Conservation (phyloP, 352 stramenopile species). For the Halophytophthora batemanensis region DNA sequence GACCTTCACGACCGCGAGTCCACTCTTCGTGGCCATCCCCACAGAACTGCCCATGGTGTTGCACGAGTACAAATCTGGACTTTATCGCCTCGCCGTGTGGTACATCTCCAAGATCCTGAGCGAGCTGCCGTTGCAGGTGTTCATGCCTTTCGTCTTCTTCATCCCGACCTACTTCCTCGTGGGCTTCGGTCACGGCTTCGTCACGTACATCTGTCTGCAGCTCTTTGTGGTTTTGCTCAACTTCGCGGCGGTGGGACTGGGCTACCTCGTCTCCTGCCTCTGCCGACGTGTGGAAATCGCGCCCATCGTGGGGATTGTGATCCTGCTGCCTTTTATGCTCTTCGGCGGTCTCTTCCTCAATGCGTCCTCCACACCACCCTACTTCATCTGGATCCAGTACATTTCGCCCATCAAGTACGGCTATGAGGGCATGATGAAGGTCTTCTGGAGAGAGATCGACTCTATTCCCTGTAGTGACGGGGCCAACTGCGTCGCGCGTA, state of each 20-base stretch:
- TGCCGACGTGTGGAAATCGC: slow-evolving; percentile 29
- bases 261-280: slow-evolving; percentile 41
- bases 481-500: slow-evolving; percentile 27
- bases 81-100: slow-evolving; percentile 42
- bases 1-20: slow-evolving; percentile 27
- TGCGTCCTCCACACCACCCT: slow-evolving; percentile 23
- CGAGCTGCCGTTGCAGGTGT: slow-evolving; percentile 42
- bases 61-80: slow-evolving; percentile 40
- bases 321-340: slow-evolving; percentile 45
- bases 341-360: slow-evolving; percentile 55
- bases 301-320: slow-evolving; percentile 37
- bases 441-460: slow-evolving; percentile 37
- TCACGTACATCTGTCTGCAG: slow-evolving; percentile 37
- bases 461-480: slow-evolving; percentile 30
- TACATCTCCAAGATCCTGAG: slow-evolving; percentile 50
- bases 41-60: slow-evolving; percentile 32
- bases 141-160: slow-evolving; percentile 39
- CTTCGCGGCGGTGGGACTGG: slow-evolving; percentile 26
- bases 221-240: slow-evolving; percentile 33
- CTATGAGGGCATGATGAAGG: slow-evolving; percentile 40
- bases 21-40: slow-evolving; percentile 19
- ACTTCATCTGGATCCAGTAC: slow-evolving; percentile 61
- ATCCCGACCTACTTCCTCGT: slow-evolving; percentile 45
- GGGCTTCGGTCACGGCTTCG: slow-evolving; percentile 25
- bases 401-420: slow-evolving; percentile 57